These are phyloP conservation scores for Xylaria sp. DNA, from an alignment of 2,329 filamentous ascomycete species.

Conservation along the genomic window DNA sequence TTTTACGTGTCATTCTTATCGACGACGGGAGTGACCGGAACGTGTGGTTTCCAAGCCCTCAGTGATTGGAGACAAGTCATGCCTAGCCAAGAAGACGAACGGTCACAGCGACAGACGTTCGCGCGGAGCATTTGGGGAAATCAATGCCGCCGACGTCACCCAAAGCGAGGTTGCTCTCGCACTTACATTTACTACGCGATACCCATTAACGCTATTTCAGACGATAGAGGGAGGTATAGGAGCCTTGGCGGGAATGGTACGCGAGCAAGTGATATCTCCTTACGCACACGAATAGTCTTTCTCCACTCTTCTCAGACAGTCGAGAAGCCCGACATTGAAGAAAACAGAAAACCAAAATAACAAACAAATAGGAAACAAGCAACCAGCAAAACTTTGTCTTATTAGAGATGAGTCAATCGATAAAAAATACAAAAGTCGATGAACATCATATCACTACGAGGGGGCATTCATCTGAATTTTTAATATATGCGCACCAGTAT, in stretches of 20 bases:
- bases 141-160: conserved; percentile 6
- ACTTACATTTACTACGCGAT: conserved; percentile 5
- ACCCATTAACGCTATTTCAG: conserved; percentile 24
- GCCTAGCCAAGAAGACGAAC: conserved; percentile 13
- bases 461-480: background rate
- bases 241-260: conserved; percentile 28
- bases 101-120: conserved; percentile 11
- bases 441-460: conserved; percentile 5
- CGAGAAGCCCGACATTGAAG: conserved; percentile 14
- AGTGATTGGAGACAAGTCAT: conserved; percentile 12
- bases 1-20: conserved; percentile 47
- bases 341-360: conserved; percentile 16
- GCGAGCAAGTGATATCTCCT: conserved; percentile 37
- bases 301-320: conserved; percentile 19
- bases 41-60: conserved; percentile 5
- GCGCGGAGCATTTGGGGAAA: conserved; percentile 6
- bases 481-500: background rate
- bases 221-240: conserved; percentile 30
- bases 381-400: conserved; percentile 35
- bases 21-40: conserved; percentile 28
- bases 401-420: conserved; percentile 37
- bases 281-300: conserved; percentile 42
- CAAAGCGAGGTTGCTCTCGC: background rate
- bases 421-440: conserved; percentile 37
- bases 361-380: conserved; percentile 35